Evolutionary conservation across 2,329 filamentous ascomycete genomes (phyloP), one percentile per base, ranked within the genome.

Genomic region (Davidsoniella virescens): DNA sequence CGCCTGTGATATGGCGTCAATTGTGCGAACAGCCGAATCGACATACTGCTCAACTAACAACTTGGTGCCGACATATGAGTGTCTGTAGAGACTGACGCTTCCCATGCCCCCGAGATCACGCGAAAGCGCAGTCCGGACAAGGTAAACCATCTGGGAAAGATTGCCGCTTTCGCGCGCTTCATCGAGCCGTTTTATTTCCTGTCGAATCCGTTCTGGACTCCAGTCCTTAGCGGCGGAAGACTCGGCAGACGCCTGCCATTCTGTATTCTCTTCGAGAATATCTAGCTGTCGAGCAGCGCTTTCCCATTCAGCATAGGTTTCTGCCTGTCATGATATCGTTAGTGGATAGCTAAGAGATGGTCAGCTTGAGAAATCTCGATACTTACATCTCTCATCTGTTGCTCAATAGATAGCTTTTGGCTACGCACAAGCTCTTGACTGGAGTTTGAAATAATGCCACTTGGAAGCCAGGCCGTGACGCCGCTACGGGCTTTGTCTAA

Each of bases 61-160:
- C 66, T 95, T 95, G 7, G 88, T 94, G 4, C 88, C 90, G 12
- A 86, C 75, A 60, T 92, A 81, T 0, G 84, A 84, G 61, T 92
- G 84, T 50, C 80, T 80, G 66, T 95, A 95, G 2, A 95, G 71
- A 48, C 80, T 75, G 40, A 82, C 73, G 59, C 87, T 84, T 54
- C 84, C 86, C 82, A 95, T 94, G 47, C 83, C 84, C 6, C 86
- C 88, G 8, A 94, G 68, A 57, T 88, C 81, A 42, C 88, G 80
- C 38, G 82, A 86, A 45, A 95, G 66, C 1, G 84, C 73, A 1
- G 87, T 94, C 25, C 88, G 79, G 37, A 94, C 72, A 37, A 92
- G 70, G 59, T 87, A 80, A 59, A 92, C 72, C 82, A 94, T 92
- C 51, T 73, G 71, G 54, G 73, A 74, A 50, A 87, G 72, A 63